Evolutionary conservation across 2,329 filamentous ascomycete genomes (phyloP).

Genomic region (Ceratocystis diversiconidia): DNA sequence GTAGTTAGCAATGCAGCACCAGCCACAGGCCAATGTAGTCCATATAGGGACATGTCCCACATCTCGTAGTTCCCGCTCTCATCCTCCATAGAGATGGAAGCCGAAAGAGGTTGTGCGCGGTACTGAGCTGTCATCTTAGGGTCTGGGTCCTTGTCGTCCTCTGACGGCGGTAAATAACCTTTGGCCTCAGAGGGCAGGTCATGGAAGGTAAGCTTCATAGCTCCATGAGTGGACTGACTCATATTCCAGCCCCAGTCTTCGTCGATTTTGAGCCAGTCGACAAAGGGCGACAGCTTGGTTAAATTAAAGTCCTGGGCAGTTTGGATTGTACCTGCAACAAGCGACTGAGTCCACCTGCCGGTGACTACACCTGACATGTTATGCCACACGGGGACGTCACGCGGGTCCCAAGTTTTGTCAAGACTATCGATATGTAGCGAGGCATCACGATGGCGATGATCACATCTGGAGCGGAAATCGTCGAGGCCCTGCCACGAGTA

Average conservation of each 20-base stretch:
- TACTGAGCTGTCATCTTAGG: slow-evolving; percentile 21
- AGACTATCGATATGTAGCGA: slow-evolving; percentile 27
- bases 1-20: slow-evolving; percentile 73
- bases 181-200: slow-evolving; percentile 12
- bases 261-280: slow-evolving; percentile 47
- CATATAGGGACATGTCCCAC: slow-evolving; percentile 68
- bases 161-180: slow-evolving; percentile 7
- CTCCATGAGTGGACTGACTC: slow-evolving; percentile 52
- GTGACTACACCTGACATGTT: slow-evolving; percentile 65
- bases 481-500: slow-evolving; percentile 66
- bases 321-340: slow-evolving; percentile 32
- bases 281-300: slow-evolving; percentile 46
- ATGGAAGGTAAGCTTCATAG: slow-evolving; percentile 34
- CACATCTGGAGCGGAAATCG: slow-evolving; percentile 32
- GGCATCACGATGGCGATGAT: slow-evolving; percentile 38
- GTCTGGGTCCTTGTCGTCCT: slow-evolving; percentile 19
- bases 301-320: slow-evolving; percentile 45
- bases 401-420: slow-evolving; percentile 28
- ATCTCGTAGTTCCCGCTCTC: slow-evolving; percentile 33
- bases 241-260: slow-evolving; percentile 64
- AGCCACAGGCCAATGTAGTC: slow-evolving; percentile 71
- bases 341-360: slow-evolving; percentile 56
- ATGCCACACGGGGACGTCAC: slow-evolving; percentile 45
- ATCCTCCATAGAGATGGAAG: slow-evolving; percentile 17
- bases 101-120: slow-evolving; percentile 11